Base-by-base conservation (phyloP, 495 filamentous ascomycete genomes). In the Aspergillus hancockii region DNA sequence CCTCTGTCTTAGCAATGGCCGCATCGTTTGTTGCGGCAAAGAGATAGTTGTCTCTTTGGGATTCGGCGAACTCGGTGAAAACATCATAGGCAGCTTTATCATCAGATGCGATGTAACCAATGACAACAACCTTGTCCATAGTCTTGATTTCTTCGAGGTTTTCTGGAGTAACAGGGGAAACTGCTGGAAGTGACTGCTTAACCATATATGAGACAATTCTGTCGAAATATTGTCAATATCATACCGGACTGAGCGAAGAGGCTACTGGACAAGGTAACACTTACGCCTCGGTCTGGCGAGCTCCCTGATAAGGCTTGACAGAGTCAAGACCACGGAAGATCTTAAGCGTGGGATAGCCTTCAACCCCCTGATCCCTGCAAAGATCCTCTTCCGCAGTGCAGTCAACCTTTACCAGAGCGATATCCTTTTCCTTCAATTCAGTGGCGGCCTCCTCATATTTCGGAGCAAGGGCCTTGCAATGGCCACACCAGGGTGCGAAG, bases 121-220 rank as follows among this genome's bases (percentile, higher is more conserved):
- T 85, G 38, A 98, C 70, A 51, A 97, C 94, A 58, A 98, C 91
- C 81, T 97, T 97, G 76, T 99, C 94, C 72, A 92, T 84, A 54
- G 89, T 92, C 89, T 98, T 98, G 85, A 98, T 96, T 55, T 96
- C 93, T 67, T 92, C 90, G 25, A 97, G 77, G 55, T 87, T 90
- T 52, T 94, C 90, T 63, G 86, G 83, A 65, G 81, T 87, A 46
- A 98, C 79, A 46, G 81, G 71, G 2, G 93, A 96, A 54, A 99
- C 93, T 52, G 94, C 90, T 31, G 94, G 94, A 55, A 99, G 86
- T 19, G 90, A 89, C 80, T 99, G 95, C 83, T 99, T 99, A 71
- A 89, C 89, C 94, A 99, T 99, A 81, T 97, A 98, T 23, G 94
- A 98, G 40, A 95, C 87, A 74, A 98, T 96, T 49, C 90, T 94